Conservation (phyloP, 345 rosid species). For the Brassica napus region DNA sequence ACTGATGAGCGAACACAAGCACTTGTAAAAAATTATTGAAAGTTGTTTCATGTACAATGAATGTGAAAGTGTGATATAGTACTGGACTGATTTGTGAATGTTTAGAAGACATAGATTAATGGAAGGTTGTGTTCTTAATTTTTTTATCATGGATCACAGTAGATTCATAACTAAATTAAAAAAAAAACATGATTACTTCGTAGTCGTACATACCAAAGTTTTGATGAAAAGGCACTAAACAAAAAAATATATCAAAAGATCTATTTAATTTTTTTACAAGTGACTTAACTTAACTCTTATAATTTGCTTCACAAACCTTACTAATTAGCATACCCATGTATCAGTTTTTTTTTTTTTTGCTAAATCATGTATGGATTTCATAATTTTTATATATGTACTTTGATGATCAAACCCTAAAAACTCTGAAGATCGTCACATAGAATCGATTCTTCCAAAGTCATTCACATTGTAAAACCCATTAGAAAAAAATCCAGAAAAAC, state of each 20-base stretch:
- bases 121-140: neutral
- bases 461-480: conserved; percentile 37
- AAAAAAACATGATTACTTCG: neutral
- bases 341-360: neutral
- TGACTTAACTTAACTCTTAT: conserved; percentile 6
- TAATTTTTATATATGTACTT: conserved; percentile 23
- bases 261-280: neutral
- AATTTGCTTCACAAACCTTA: conserved; percentile 6
- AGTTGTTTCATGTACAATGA: neutral
- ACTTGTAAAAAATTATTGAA: neutral
- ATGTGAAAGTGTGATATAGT: neutral
- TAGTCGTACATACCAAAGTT: neutral
- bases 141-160: neutral
- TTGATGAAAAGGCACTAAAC: neutral
- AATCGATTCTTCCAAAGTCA: conserved; percentile 37
- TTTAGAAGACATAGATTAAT: neutral
- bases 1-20: neutral
- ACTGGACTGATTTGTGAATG: neutral
- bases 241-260: neutral
- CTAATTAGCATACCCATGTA: neutral
- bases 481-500: conserved; percentile 36
- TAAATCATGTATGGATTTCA: neutral
- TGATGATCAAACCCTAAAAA: conserved; percentile 4
- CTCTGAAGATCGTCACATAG: conserved; percentile 9
- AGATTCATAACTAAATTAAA: neutral